A percentile compares a stretch with the other conserved stretches of the same genome.
These are phyloP conservation scores for Nemania bipapillata DNA, from an alignment of 2,329 filamentous ascomycete species.

Conservation along the genomic window DNA sequence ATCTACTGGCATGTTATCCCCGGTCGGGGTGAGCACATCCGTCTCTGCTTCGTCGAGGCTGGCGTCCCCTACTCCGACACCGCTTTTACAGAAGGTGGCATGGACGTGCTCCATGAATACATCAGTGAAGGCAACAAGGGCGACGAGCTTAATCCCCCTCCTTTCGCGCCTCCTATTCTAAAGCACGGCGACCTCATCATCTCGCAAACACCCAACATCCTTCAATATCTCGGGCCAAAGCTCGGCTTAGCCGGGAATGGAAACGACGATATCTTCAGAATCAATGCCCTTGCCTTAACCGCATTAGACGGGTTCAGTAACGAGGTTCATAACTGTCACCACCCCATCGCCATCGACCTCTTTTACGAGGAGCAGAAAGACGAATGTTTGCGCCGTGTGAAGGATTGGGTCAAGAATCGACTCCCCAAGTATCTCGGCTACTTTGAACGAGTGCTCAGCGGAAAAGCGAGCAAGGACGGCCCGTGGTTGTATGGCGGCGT, in stretches of 20 bases:
- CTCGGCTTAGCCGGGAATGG: constrained; percentile 62
- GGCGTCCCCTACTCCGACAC: constrained; percentile 71
- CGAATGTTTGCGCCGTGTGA: constrained; percentile 67
- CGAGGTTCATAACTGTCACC: constrained; percentile 79
- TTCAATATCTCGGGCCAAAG: constrained; percentile 72
- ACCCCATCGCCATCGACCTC: constrained; percentile 67
- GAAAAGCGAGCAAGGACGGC: constrained; percentile 63
- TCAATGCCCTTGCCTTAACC: constrained; percentile 73
- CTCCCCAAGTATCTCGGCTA: constrained; percentile 78
- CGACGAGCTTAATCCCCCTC: constrained; percentile 68
- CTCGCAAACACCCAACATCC: constrained; percentile 75
- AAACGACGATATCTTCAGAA: constrained; percentile 59
- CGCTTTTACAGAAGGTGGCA: constrained; percentile 48
- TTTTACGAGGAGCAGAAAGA: constrained; percentile 81
- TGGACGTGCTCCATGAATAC: constrained; percentile 47
- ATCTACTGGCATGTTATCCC: constrained; percentile 76
- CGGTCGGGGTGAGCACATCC: constrained; percentile 77
- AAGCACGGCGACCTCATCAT: constrained; percentile 69
- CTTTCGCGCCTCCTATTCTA: constrained; percentile 74
- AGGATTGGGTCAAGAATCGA: constrained; percentile 67
- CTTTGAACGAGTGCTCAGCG: constrained; percentile 71
- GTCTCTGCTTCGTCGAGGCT: constrained; percentile 75
- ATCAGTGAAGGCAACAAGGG: constrained; percentile 56
- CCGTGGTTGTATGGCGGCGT: constrained; percentile 71
- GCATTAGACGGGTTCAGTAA: constrained; percentile 74